A percentile compares a stretch with the other conserved stretches of the same genome.
These are phyloP conservation scores for Emergomyces orientalis DNA, from an alignment of 2,329 filamentous ascomycete genomes.

Conservation along the genomic window DNA sequence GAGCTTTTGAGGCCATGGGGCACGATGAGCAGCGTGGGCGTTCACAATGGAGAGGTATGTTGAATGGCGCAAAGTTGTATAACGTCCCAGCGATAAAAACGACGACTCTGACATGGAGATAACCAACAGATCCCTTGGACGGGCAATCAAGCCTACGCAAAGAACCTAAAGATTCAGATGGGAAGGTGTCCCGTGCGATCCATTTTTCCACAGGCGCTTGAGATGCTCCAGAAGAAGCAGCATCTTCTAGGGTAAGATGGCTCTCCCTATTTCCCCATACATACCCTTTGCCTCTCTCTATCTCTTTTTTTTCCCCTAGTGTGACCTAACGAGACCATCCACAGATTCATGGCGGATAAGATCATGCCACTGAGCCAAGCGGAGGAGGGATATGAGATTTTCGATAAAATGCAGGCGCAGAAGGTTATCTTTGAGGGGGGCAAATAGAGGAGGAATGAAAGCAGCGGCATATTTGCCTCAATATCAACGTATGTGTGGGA, in stretches of 20 bases:
- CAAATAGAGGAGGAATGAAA: slow-evolving; percentile 21
- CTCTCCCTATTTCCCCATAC: slow-evolving; percentile 8
- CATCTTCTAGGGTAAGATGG: slow-evolving; percentile 53
- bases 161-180: slow-evolving; percentile 66
- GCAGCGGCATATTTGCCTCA: not conserved
- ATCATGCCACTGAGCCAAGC: slow-evolving; percentile 61
- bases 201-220: slow-evolving; percentile 57
- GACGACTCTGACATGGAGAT: slow-evolving; percentile 1
- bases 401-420: slow-evolving; percentile 63
- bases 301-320: not conserved
- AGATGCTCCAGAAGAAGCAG: slow-evolving; percentile 57
- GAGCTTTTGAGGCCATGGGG: slow-evolving; percentile 65
- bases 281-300: not conserved
- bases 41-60: slow-evolving; percentile 61
- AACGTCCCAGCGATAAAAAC: not conserved
- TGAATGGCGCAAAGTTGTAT: not conserved
- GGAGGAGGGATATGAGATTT: slow-evolving; percentile 59
- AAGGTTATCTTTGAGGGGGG: slow-evolving; percentile 59
- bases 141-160: slow-evolving; percentile 54
- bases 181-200: slow-evolving; percentile 66
- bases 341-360: slow-evolving; percentile 67
- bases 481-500: not conserved
- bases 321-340: slow-evolving; percentile 17
- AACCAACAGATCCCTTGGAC: slow-evolving; percentile 52
- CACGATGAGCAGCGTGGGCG: slow-evolving; percentile 64